Evolutionary conservation across 192 early-diverging fungal genomes (phyloP).

Genomic region (Obelidium mucronatum): DNA sequence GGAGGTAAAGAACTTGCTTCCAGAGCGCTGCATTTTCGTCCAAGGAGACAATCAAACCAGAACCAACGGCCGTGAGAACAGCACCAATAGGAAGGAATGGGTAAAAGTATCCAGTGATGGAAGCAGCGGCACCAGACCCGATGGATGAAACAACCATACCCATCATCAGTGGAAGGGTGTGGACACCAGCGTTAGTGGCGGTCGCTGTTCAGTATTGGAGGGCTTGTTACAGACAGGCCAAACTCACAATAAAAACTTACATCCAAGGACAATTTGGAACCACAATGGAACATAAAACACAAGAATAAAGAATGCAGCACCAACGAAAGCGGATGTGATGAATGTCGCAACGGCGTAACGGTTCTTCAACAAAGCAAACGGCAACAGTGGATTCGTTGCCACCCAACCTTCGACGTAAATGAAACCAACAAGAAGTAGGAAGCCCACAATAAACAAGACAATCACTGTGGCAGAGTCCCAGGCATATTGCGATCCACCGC

Average conservation of each 20-base stretch:
- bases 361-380: constrained; percentile 62
- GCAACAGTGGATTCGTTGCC: constrained; percentile 73
- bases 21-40: constrained; percentile 56
- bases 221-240: too few relatives aligned
- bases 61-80: constrained; percentile 51
- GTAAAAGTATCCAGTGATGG: constrained; percentile 63
- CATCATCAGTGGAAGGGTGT: constrained; percentile 72
- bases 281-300: constrained; percentile 49
- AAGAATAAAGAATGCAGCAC: constrained; percentile 44
- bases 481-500: constrained; percentile 71
- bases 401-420: constrained; percentile 64
- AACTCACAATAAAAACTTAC: constrained; percentile 2
- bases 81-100: constrained; percentile 66
- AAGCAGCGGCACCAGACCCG: constrained; percentile 61
- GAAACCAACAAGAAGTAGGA: constrained; percentile 49
- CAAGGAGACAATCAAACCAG: constrained; percentile 67
- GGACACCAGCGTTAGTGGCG: constrained; percentile 74
- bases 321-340: constrained; percentile 35
- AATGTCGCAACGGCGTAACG: constrained; percentile 39
- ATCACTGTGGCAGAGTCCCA: constrained; percentile 65
- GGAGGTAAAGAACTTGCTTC: constrained; percentile 64
- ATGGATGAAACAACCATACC: constrained; percentile 66
- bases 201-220: constrained; percentile 44
- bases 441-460: constrained; percentile 67
- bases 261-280: constrained; percentile 77